Conservation (phyloP, 371 early-diverging fungal genomes). For the Rhizopus arrhizus region DNA sequence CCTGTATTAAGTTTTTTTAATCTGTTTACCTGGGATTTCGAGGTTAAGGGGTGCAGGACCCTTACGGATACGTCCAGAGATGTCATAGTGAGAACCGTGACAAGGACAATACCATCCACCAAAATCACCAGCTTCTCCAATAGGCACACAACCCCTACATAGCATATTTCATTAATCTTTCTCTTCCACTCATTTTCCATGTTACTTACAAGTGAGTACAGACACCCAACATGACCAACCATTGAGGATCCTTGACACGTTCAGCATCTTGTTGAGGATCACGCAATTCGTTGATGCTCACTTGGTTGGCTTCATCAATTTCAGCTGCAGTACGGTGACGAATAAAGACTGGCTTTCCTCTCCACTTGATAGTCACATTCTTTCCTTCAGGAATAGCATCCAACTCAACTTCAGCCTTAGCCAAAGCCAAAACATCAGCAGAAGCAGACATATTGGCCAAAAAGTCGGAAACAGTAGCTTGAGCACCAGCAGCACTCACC, state of each 20-base stretch:
- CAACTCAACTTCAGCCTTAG: constrained; percentile 95
- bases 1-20: background rate
- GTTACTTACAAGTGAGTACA: constrained; percentile 90
- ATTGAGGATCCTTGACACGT: constrained; percentile 90
- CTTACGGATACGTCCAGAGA: constrained; percentile 95
- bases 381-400: constrained; percentile 93
- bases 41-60: constrained; percentile 98
- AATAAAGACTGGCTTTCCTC: constrained; percentile 98
- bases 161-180: constrained; percentile 2
- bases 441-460: constrained; percentile 92
- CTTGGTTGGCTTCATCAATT: constrained; percentile 90
- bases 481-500: constrained; percentile 84
- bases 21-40: constrained; percentile 80
- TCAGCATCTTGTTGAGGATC: constrained; percentile 93
- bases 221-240: constrained; percentile 97
- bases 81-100: constrained; percentile 97
- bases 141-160: constrained; percentile 92
- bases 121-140: constrained; percentile 97
- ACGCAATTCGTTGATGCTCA: constrained; percentile 78
- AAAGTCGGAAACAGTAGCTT: constrained; percentile 91
- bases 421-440: constrained; percentile 96
- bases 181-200: background rate
- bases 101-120: constrained; percentile 99
- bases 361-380: constrained; percentile 97
- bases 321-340: constrained; percentile 95